Percentiles rank a stretch among this genome's conserved stretches.
Evolutionary conservation across 1,139 yeast genomes (phyloP).

Genomic region (Scheffersomyces titani): DNA sequence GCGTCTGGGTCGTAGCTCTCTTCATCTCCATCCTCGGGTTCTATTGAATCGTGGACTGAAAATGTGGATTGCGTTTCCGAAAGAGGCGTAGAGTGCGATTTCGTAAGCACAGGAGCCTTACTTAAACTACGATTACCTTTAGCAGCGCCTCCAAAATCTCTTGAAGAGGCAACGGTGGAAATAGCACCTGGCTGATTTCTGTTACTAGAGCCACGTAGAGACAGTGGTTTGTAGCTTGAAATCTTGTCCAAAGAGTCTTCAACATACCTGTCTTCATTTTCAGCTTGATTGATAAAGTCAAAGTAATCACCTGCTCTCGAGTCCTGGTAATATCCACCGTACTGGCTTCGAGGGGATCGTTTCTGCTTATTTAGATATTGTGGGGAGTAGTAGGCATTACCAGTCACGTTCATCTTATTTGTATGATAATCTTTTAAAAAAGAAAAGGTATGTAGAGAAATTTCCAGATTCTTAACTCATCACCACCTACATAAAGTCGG

Average conservation of each 20-base stretch:
- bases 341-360: constrained; percentile 11
- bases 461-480: not conserved
- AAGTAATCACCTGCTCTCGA: not conserved
- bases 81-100: not conserved
- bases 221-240: not conserved
- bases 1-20: constrained; percentile 28
- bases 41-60: not conserved
- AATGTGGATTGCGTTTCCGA: not conserved
- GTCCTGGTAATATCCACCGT: constrained; percentile 3
- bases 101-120: not conserved
- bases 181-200: not conserved
- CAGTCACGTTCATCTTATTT: constrained; percentile 21
- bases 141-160: not conserved
- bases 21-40: not conserved
- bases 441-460: not conserved
- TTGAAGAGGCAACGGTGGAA: not conserved
- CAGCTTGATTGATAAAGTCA: not conserved
- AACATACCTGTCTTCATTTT: not conserved
- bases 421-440: too few relatives aligned
- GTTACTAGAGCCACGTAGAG: not conserved
- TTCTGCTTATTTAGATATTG: constrained; percentile 18
- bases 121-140: not conserved
- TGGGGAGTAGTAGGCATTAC: constrained; percentile 22
- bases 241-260: not conserved
- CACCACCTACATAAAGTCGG: not conserved